Evolutionary conservation across 176 grass and related monocot genomes (phyloP).

Genomic region (Otatea glauca): DNA sequence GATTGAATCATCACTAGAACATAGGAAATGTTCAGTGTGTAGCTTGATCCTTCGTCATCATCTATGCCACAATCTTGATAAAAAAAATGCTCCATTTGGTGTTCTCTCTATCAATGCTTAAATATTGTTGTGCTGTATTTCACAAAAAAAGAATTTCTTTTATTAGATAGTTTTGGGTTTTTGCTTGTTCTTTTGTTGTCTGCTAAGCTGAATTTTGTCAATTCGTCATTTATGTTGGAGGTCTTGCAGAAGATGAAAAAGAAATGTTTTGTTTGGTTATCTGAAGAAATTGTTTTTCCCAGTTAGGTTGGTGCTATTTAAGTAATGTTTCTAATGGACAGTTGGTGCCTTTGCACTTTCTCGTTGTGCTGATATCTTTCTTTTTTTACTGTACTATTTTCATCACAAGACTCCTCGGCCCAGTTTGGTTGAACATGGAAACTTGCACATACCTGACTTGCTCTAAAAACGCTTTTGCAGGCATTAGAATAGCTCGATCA

Average conservation of each 20-base stretch:
- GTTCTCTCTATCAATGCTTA: not conserved
- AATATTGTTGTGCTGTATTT: too few species aligned
- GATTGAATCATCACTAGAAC: not conserved
- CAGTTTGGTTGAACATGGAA: constrained; percentile 6
- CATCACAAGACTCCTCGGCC: not conserved
- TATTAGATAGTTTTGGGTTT: not conserved
- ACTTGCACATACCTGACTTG: constrained; percentile 28
- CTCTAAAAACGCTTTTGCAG: constrained; percentile 29
- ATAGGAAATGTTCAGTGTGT: not conserved
- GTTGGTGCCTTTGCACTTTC: constrained; percentile 35
- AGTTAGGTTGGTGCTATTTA: constrained; percentile 50
- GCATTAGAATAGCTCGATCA: not conserved
- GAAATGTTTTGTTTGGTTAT: not conserved
- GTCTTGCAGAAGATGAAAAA: not conserved
- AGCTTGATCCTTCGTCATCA: constrained; percentile 11
- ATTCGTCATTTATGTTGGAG: not conserved
- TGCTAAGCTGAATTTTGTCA: too few species aligned
- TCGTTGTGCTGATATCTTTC: not conserved
- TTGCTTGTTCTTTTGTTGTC: not conserved
- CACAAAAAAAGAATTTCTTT: not conserved
- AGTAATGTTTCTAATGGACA: constrained; percentile 22
- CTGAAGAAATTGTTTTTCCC: not conserved
- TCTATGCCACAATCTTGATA: not conserved
- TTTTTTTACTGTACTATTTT: not conserved
- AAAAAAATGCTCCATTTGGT: constrained; percentile 14